Evolutionary conservation across 306 rosid species (phyloP).

Genomic region (Cucumis cinereus): DNA sequence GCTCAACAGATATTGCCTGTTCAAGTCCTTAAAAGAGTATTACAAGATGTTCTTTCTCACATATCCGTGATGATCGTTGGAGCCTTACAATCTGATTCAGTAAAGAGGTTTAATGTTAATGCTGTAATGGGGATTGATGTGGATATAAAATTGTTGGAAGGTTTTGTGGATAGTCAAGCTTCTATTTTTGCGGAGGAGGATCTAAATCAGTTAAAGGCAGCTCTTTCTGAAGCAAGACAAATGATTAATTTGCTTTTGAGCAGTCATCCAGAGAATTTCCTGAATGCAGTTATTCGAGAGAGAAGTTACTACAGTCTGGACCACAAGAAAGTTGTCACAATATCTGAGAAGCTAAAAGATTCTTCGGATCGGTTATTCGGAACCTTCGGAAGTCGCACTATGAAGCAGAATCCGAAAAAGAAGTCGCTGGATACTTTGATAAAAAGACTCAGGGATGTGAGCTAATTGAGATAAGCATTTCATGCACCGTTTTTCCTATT

Average conservation of each 20-base stretch:
- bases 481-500: constrained; percentile 18
- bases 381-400: constrained; percentile 76
- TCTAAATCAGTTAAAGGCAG: constrained; percentile 52
- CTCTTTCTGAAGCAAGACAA: constrained; percentile 74
- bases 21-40: constrained; percentile 78
- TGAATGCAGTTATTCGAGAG: constrained; percentile 92
- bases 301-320: constrained; percentile 78
- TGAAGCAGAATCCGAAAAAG: constrained; percentile 88
- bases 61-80: constrained; percentile 75
- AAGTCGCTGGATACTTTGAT: constrained; percentile 74
- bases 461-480: constrained; percentile 36
- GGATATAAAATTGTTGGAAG: constrained; percentile 68
- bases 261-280: constrained; percentile 84
- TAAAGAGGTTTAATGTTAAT: constrained; percentile 61
- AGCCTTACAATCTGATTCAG: constrained; percentile 58
- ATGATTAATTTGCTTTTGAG: constrained; percentile 67
- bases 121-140: constrained; percentile 75
- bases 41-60: constrained; percentile 75
- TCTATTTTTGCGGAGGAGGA: constrained; percentile 63
- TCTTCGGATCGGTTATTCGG: constrained; percentile 86
- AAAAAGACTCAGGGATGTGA: constrained; percentile 82
- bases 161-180: constrained; percentile 82
- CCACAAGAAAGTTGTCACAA: constrained; percentile 59
- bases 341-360: constrained; percentile 86
- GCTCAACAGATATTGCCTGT: constrained; percentile 91